Evolutionary conservation across 192 early-diverging fungal species (phyloP).

Genomic region (Helicostylum pulchrum): DNA sequence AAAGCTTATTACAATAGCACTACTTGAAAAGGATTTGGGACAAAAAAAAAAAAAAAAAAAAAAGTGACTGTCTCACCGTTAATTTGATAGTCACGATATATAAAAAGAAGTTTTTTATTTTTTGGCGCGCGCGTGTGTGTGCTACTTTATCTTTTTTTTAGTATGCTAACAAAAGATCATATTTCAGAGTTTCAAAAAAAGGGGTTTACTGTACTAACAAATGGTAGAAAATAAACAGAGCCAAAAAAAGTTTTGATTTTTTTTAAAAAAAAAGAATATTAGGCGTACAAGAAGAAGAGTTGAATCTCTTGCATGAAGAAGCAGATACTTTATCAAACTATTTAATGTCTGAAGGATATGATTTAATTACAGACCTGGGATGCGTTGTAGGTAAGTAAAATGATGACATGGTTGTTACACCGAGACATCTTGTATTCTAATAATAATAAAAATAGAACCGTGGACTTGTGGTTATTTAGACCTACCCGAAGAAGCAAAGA

Average conservation of each 20-base stretch:
- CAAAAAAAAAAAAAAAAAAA: slow-evolving; percentile 4
- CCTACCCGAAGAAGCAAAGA: not conserved
- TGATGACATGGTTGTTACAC: not conserved
- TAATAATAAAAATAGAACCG: slow-evolving; percentile 22
- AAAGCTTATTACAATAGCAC: not conserved
- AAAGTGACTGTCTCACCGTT: not conserved
- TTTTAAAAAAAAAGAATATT: not conserved
- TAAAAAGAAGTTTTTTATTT: not conserved
- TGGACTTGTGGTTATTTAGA: slow-evolving; percentile 34
- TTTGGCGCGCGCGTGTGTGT: not conserved
- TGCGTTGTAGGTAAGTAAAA: slow-evolving; percentile 41
- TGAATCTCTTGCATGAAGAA: slow-evolving; percentile 22
- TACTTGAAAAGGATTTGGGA: not conserved
- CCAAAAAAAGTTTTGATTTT: not conserved
- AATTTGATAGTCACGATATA: not conserved
- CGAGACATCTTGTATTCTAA: not conserved
- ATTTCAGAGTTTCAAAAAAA: slow-evolving; percentile 2
- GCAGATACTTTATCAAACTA: slow-evolving; percentile 30
- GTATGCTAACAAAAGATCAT: slow-evolving; percentile 1
- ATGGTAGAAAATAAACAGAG: too few relatives aligned
- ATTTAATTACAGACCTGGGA: slow-evolving; percentile 33
- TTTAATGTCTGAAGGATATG: slow-evolving; percentile 24
- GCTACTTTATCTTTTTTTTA: not conserved
- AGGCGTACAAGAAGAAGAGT: not conserved
- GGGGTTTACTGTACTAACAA: not conserved